A percentile compares a stretch with the other conserved stretches of the same genome.
Conservation (phyloP, 345 rosid species). For the Noccaea bulbosa region DNA sequence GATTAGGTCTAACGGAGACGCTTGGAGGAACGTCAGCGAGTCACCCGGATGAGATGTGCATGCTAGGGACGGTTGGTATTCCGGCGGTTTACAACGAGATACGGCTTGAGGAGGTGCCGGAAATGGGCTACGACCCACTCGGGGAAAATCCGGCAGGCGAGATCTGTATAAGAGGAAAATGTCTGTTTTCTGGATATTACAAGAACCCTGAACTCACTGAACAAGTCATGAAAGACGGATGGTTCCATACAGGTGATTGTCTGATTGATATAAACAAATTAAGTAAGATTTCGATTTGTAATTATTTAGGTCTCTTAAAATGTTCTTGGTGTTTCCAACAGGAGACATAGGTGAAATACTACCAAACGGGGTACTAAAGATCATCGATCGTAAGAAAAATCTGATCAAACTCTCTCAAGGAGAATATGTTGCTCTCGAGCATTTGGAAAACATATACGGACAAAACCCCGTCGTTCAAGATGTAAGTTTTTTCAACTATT, state of each 20-base stretch:
- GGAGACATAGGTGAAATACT: constrained; percentile 87
- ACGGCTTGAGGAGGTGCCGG: constrained; percentile 86
- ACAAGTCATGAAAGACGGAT: constrained; percentile 77
- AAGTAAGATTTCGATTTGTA: not conserved
- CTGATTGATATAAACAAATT: not conserved
- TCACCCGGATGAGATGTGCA: constrained; percentile 90
- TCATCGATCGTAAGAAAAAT: constrained; percentile 91
- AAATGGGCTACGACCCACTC: constrained; percentile 92
- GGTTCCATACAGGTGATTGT: constrained; percentile 91
- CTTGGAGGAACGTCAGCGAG: constrained; percentile 78
- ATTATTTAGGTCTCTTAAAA: not conserved
- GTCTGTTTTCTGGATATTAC: constrained; percentile 81
- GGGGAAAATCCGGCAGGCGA: constrained; percentile 79
- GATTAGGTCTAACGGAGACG: constrained; percentile 89
- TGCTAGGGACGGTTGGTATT: constrained; percentile 83
- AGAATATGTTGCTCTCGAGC: constrained; percentile 88
- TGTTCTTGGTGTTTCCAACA: constrained; percentile 34
- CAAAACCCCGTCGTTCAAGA: constrained; percentile 71
- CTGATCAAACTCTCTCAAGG: constrained; percentile 95
- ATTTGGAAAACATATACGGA: constrained; percentile 74
- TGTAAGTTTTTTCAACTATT: constrained; percentile 46
- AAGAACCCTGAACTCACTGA: constrained; percentile 82
- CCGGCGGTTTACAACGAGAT: constrained; percentile 71
- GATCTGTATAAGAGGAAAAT: constrained; percentile 80
- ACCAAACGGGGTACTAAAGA: constrained; percentile 78